These are phyloP conservation scores for Blastobotrys arbuscula DNA, from an alignment of 1,139 yeast genomes.

Conservation along the genomic window DNA sequence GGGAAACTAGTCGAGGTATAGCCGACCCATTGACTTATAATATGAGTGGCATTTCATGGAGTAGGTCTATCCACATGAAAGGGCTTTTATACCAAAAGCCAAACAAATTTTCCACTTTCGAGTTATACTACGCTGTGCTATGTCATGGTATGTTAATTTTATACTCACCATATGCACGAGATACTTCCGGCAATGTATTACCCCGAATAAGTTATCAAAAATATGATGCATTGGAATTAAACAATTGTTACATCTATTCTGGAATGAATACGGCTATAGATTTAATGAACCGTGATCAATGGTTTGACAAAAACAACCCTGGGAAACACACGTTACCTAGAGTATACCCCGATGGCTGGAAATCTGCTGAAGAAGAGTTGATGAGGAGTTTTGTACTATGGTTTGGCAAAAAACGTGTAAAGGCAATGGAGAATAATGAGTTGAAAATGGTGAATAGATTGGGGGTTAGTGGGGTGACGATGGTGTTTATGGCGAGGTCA, in stretches of 20 bases:
- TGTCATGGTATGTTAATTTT: constrained; percentile 64
- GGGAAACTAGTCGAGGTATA: constrained; percentile 51
- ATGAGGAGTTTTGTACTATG: constrained; percentile 75
- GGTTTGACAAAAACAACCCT: constrained; percentile 45
- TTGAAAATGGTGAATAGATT: constrained; percentile 38
- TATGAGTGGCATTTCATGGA: constrained; percentile 53
- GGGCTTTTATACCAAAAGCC: constrained; percentile 67
- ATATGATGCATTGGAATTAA: constrained; percentile 44
- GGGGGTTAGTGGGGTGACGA: constrained; percentile 62
- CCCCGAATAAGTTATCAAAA: constrained; percentile 23
- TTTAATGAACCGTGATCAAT: constrained; percentile 44
- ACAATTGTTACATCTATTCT: constrained; percentile 68
- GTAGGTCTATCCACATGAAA: constrained; percentile 51
- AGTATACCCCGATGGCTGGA: constrained; percentile 77
- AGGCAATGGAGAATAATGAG: constrained; percentile 10
- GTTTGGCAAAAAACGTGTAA: constrained; percentile 59
- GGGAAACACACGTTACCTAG: constrained; percentile 62
- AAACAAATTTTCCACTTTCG: constrained; percentile 62
- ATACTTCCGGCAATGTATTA: constrained; percentile 25
- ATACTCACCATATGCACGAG: constrained; percentile 42
- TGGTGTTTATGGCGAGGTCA: constrained; percentile 76
- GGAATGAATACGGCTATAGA: constrained; percentile 59
- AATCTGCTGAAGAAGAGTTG: constrained; percentile 67
- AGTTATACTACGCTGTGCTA: constrained; percentile 54
- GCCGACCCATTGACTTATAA: constrained; percentile 52